Evolutionary conservation across 805 yeast species (phyloP), one percentile per base, ranked within the genome.

Genomic region (Saccharomycopsis synnaedendra): DNA sequence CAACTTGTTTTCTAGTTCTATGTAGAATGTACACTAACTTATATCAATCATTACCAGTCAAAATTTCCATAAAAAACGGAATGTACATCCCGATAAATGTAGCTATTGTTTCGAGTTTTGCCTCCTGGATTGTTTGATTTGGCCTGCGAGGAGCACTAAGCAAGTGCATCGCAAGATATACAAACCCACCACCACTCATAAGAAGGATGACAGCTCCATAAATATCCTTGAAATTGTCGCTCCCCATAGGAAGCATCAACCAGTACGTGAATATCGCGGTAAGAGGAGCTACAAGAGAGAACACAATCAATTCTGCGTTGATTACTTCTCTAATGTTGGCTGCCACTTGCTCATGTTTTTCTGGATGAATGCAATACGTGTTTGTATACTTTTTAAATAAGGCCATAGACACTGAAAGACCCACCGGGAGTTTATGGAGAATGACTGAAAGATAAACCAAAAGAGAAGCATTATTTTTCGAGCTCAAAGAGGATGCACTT

Each of bases 361-460:
- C 32, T 7, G 75, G 55, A 32, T 84, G 65, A 10, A 82, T 67
- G 1, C 85, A 70, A 19, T 19, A 19, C 19, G 19, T 19, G 19
- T 19, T 19, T 2, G 19, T 19, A 19, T 19, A 19, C 19, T 19
- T 19, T 19, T 19, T 19, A 4, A 75, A 60, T 39, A 84, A 67
- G 39, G 88, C 82, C 59, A 84, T 80, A 4, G 86, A 71, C 0
- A 90, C 81, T 0, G 93, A 93, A 4, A 83, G 66, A 60, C 84
- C 84, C 0, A 90, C 81, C 0, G 93, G 93, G 4, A 83, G 66
- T 60, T 84, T 84, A 65, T 84, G 93, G 33, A 81, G 57, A 50
- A 83, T 68, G 32, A 84, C 74, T 8, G 85, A 80, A 8, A 78
- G 44, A 42, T 80, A 73, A 44, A 84, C 75, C 37, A 78, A 54